Evolutionary conservation across 306 rosid species (phyloP), one percentile per base, ranked within the genome.

Genomic region (Chamaecrista fasciculata): DNA sequence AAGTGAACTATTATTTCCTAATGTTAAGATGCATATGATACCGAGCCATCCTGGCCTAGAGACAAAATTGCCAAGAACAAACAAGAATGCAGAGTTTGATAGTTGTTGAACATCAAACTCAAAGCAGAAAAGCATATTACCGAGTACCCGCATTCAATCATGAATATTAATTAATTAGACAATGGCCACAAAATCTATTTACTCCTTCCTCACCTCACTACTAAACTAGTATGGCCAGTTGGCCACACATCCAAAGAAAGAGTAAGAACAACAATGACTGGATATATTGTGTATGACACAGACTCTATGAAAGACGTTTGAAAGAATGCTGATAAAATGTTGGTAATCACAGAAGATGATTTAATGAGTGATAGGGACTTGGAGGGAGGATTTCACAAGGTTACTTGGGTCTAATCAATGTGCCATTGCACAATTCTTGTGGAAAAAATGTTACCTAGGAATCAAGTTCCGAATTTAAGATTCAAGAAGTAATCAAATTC

Each of bases 141-240:
- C 36, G n/a, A n/a, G 31, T 53, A 19, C 5, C 20, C 39, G 73
- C 74, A 69, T 16, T 3, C 26, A 11, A 50, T 53, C 10, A 43
- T 65, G 39, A 14, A 55, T 55, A 21, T 20, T 43, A 53, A 53
- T 26, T 14, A 53, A 15, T 29, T 56, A 9, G 62, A 46, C 21
- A 24, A 26, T n/a, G 24, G 10, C 2, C 44, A 26, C 65, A 68
- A 4, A 39, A 59, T 23, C 37, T 25, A 36, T 23, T 24, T 44
- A 33, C 42, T 24, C 50, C 66, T 74, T 47, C 50, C 51, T 31
- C 34, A 36, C 24, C 55, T 59, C 23, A 46, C 73, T 47, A 55
- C 26, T 33, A 43, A 2, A 40, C 61, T 33, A 33, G 21, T 74
- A 23, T 20, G 60, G 36, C 58, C 36, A 52, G n/a, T n/a, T n/a